These are phyloP conservation scores for Dacryopinax primogenitus DNA, from an alignment of 768 basidiomycete genomes.

Conservation along the genomic window DNA sequence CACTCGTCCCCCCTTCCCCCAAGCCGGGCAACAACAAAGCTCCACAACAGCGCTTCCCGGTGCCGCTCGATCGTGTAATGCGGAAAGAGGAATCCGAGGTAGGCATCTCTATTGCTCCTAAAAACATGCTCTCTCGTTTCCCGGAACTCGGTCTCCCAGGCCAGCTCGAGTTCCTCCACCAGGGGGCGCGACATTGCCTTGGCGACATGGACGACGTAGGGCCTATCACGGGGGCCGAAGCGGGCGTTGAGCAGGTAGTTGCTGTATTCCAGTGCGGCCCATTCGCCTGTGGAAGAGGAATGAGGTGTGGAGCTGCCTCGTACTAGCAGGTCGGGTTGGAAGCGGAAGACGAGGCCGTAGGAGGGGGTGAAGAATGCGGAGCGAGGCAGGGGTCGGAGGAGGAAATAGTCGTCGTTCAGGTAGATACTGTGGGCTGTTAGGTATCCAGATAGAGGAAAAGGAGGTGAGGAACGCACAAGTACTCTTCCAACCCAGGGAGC, in stretches of 20 bases:
- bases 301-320: slow-evolving; percentile 13
- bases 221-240: slow-evolving; percentile 30
- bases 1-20: slow-evolving; percentile 21
- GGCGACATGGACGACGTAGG: slow-evolving; percentile 33
- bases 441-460: slow-evolving; percentile 2
- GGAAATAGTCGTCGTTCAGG: slow-evolving; percentile 35
- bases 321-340: slow-evolving; percentile 28
- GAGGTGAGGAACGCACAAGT: slow-evolving; percentile 13
- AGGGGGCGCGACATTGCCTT: slow-evolving; percentile 28
- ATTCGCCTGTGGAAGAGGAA: slow-evolving; percentile 27
- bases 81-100: slow-evolving; percentile 26
- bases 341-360: slow-evolving; percentile 31
- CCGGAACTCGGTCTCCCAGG: slow-evolving; percentile 26
- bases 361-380: slow-evolving; percentile 14
- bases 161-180: slow-evolving; percentile 26
- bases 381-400: slow-evolving; percentile 13
- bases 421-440: slow-evolving; percentile 10
- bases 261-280: slow-evolving; percentile 30
- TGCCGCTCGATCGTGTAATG: slow-evolving; percentile 29
- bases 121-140: slow-evolving; percentile 26
- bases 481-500: slow-evolving; percentile 13
- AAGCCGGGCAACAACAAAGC: slow-evolving; percentile 29
- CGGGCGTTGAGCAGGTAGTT: slow-evolving; percentile 30
- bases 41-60: slow-evolving; percentile 30
- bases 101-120: slow-evolving; percentile 27